Conservation (phyloP, 148 eudicot genomes). For the Cornus florida region DNA sequence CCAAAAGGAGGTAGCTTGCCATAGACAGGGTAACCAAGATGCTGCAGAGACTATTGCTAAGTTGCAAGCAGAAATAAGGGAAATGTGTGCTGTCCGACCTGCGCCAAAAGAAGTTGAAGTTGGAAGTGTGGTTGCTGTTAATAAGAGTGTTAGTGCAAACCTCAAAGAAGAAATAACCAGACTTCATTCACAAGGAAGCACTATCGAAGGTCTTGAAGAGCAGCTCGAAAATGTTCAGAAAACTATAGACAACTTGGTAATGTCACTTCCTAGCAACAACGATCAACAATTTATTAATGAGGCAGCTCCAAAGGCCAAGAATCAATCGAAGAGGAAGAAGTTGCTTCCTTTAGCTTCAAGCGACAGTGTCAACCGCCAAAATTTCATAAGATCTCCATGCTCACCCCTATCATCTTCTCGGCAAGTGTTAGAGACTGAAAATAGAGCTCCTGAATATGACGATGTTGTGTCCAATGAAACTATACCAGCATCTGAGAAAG, state of each 20-base stretch:
- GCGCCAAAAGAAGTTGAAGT: constrained; percentile 50
- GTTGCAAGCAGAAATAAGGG: constrained; percentile 84
- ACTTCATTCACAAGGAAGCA: constrained; percentile 90
- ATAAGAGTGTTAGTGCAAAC: constrained; percentile 85
- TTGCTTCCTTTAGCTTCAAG: constrained; percentile 72
- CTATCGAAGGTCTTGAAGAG: constrained; percentile 84
- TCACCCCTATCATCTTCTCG: constrained; percentile 62
- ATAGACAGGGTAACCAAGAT: constrained; percentile 92
- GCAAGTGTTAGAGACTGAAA: constrained; percentile 74
- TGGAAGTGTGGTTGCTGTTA: constrained; percentile 45
- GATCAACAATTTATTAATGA: constrained; percentile 31
- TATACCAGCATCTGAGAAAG: constrained; percentile 48
- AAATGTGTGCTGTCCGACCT: constrained; percentile 56
- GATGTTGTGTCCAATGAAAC: constrained; percentile 38
- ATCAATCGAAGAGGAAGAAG: constrained; percentile 70
- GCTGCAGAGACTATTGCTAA: constrained; percentile 95
- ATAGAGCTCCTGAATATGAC: constrained; percentile 56
- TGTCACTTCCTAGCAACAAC: constrained; percentile 68
- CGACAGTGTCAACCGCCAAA: constrained; percentile 52
- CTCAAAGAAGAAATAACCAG: constrained; percentile 94
- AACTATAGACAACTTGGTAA: constrained; percentile 82
- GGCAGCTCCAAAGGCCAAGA: constrained; percentile 42
- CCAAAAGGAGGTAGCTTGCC: constrained; percentile 91
- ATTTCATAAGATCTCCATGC: constrained; percentile 71
- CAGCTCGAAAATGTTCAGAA: constrained; percentile 92